Evolutionary conservation across 805 yeast genomes (phyloP).

Genomic region (Candida maltosa): DNA sequence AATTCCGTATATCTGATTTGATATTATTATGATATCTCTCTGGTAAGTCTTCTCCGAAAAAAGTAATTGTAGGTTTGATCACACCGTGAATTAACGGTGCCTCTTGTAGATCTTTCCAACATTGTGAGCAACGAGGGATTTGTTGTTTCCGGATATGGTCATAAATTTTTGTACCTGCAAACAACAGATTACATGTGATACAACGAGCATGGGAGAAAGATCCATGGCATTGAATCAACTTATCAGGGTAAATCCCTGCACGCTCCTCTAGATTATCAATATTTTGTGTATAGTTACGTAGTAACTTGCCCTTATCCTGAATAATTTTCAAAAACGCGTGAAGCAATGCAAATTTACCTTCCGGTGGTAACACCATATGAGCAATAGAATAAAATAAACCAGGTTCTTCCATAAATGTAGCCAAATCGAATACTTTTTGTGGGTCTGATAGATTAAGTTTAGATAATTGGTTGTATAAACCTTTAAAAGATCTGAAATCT

Average conservation of each 20-base stretch:
- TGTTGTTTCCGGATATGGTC: slow-evolving; percentile 47
- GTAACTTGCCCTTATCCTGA: slow-evolving; percentile 33
- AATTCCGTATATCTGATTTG: slow-evolving; percentile 54
- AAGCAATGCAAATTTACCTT: slow-evolving; percentile 31
- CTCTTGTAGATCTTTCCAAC: slow-evolving; percentile 17
- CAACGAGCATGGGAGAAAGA: slow-evolving; percentile 71
- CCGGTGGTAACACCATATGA: slow-evolving; percentile 42
- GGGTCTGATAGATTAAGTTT: slow-evolving; percentile 44
- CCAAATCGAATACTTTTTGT: slow-evolving; percentile 42
- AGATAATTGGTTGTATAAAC: slow-evolving; percentile 57
- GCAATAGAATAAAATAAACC: slow-evolving; percentile 40
- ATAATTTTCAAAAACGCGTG: slow-evolving; percentile 37
- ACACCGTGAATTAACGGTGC: slow-evolving; percentile 35
- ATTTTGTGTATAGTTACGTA: slow-evolving; percentile 43
- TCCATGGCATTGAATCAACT: slow-evolving; percentile 81
- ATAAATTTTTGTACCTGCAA: slow-evolving; percentile 43
- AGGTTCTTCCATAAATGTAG: slow-evolving; percentile 35
- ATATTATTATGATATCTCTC: slow-evolving; percentile 29
- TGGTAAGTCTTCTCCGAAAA: slow-evolving; percentile 73
- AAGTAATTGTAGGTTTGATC: slow-evolving; percentile 89
- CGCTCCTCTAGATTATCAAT: slow-evolving; percentile 46
- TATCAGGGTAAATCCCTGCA: slow-evolving; percentile 50
- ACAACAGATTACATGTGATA: slow-evolving; percentile 65
- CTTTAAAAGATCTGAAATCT: slow-evolving; percentile 48
- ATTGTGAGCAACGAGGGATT: slow-evolving; percentile 53